Base-by-base conservation (phyloP, 768 basidiomycete genomes). In the Kwoniella heveanensis region DNA sequence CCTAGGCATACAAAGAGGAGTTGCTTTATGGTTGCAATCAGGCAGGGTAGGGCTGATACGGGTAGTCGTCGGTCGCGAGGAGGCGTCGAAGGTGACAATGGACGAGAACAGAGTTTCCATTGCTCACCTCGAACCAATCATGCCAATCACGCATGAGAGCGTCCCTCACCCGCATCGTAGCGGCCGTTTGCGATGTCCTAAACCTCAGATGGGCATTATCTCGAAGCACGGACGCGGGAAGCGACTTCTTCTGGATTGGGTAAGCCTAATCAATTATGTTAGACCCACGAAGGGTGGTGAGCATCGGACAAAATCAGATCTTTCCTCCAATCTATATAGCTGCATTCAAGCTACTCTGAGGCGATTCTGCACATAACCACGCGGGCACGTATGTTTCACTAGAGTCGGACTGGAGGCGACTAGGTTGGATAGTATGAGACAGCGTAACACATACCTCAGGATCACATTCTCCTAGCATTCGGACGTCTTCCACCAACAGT, bases 231-330 rank as follows among this genome's bases (percentile, higher is more conserved):
- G 92, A 89, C 1, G 84, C 80, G 1, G 90, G 86, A 12, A 92
- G 84, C 27, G 86, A 80, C 79, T 97, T 88, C 78, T 96, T 97
- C 80, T 94, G 94, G 55, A 96, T 92, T 0, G 92, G 92, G 79
- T 95, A 97, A 50, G 81, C 81, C 92, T 92, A 58, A 15, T 46
- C 6, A 36, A 36, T 36, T 36, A 13, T 13, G 32, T 36, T 36
- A 36, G 32, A 6, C 6, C 32, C 32, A 13, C 6, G 32, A 36
- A n/a, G n/a, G n/a, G 13, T 32, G 32, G 32, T 32, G 13, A 32
- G 7, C 5, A 32, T 32, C 32, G 32, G 32, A 13, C 13, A 32
- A 32, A 32, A 32, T 32, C 32, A 32, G 32, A 6, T n/a, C n/a
- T n/a, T n/a, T n/a, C n/a, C n/a, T n/a, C n/a, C n/a, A n/a, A n/a